Conservation (phyloP, 2,329 filamentous ascomycete species). For the Epichloe festucae region DNA sequence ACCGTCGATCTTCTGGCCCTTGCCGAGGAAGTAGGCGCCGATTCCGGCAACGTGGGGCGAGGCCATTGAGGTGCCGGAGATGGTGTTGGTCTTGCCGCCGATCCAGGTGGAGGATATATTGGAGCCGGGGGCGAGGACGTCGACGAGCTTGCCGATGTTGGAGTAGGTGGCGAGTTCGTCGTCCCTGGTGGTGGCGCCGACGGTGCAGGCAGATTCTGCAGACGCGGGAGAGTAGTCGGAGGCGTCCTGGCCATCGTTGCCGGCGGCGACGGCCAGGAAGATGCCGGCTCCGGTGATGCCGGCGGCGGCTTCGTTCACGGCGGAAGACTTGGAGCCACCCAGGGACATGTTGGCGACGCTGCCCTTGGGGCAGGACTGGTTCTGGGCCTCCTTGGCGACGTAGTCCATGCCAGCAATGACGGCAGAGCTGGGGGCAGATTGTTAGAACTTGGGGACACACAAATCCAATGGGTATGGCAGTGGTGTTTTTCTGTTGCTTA, state of each 20-base stretch:
- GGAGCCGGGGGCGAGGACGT: conserved; percentile 36
- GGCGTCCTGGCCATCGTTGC: conserved; percentile 34
- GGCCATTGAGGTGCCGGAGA: conserved; percentile 32
- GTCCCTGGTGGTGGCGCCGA: conserved; percentile 28
- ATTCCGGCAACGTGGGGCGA: conserved; percentile 27
- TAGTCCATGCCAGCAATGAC: conserved; percentile 33
- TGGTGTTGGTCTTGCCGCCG: conserved; percentile 21
- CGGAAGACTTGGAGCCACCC: conserved; percentile 29
- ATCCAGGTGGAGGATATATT: conserved; percentile 32
- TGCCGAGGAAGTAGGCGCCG: conserved; percentile 30
- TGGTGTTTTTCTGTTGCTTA: conserved; percentile 16
- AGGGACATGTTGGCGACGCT: conserved; percentile 42
- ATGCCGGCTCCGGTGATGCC: conserved; percentile 29
- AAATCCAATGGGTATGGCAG: too few species aligned
- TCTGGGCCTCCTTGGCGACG: conserved; percentile 22
- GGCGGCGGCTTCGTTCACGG: conserved; percentile 35
- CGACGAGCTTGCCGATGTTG: conserved; percentile 34
- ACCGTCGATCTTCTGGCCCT: conserved; percentile 28
- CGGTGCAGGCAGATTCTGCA: conserved; percentile 32
- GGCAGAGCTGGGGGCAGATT: conserved; percentile 16
- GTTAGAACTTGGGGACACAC: too few species aligned
- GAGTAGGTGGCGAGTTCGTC: conserved; percentile 32
- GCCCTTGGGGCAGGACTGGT: conserved; percentile 26
- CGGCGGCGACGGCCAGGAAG: conserved; percentile 42
- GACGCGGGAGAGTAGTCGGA: conserved; percentile 31